Percentiles rank a stretch among this genome's conserved stretches.
Evolutionary conservation across 208 protist species (phyloP).

Genomic region (Trypanosoma theileri): DNA sequence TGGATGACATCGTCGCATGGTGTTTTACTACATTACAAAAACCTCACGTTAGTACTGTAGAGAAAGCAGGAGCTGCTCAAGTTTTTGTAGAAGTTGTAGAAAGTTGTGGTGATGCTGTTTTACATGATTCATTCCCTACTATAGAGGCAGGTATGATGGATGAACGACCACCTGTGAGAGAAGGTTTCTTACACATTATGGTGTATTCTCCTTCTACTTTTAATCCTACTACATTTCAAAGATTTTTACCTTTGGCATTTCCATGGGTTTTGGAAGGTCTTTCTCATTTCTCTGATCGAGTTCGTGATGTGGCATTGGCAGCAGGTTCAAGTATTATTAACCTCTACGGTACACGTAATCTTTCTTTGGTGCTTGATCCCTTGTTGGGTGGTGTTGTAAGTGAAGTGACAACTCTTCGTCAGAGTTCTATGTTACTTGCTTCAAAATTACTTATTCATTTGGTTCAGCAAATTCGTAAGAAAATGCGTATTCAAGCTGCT

Average conservation of each 20-base stretch:
- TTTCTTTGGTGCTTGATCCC: constrained; percentile 77
- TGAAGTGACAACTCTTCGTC: constrained; percentile 83
- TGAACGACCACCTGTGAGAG: constrained; percentile 80
- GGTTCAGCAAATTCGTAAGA: constrained; percentile 84
- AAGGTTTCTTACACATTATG: constrained; percentile 93
- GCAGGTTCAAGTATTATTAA: constrained; percentile 90
- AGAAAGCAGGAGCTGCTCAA: constrained; percentile 92
- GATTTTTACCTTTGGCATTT: constrained; percentile 78
- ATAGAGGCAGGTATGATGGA: constrained; percentile 80
- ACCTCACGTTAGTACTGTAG: constrained; percentile 62
- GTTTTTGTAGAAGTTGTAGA: constrained; percentile 88
- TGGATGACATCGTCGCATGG: constrained; percentile 82
- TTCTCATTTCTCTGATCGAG: constrained; percentile 88
- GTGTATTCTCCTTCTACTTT: constrained; percentile 89
- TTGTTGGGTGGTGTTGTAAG: constrained; percentile 78
- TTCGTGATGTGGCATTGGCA: constrained; percentile 85
- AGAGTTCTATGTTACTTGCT: constrained; percentile 87
- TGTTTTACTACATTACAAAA: constrained; percentile 76
- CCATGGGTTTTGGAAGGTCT: constrained; percentile 90
- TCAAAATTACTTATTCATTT: constrained; percentile 90
- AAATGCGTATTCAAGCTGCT: constrained; percentile 74
- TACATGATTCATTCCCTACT: constrained; percentile 60
- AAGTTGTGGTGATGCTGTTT: constrained; percentile 64
- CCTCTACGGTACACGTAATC: constrained; percentile 84
- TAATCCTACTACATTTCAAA: constrained; percentile 59